These are phyloP conservation scores for Tolypocladium tropicale DNA, from an alignment of 2,329 filamentous ascomycete species.

Conservation along the genomic window DNA sequence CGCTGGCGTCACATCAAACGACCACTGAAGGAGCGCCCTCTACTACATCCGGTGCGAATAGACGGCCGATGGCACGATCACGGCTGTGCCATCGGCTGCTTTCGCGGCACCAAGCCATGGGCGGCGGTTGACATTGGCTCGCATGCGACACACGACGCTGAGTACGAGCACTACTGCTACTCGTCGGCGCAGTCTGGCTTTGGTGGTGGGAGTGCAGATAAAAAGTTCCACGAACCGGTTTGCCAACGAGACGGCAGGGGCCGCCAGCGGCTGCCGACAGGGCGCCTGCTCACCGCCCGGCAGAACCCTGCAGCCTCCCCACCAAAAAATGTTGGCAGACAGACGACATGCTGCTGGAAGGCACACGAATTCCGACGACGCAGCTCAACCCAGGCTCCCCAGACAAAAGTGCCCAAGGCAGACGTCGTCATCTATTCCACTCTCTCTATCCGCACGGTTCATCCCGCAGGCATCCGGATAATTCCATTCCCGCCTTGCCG, in stretches of 20 bases:
- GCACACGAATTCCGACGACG: too few species aligned
- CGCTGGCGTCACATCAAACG: too few species aligned
- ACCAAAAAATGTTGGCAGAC: not conserved
- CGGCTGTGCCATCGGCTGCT: not conserved
- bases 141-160: too few species aligned
- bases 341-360: too few species aligned
- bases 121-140: not conserved
- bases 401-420: not conserved
- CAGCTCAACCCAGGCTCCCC: not conserved
- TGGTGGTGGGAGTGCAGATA: not conserved
- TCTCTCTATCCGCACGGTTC: not conserved
- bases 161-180: too few species aligned
- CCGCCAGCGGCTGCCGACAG: not conserved
- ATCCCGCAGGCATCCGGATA: not conserved
- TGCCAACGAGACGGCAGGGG: not conserved
- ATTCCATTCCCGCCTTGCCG: not conserved
- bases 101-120: not conserved
- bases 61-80: not conserved
- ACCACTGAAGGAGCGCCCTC: not conserved
- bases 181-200: too few species aligned
- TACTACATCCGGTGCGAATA: not conserved
- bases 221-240: not conserved
- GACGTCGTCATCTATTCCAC: not conserved
- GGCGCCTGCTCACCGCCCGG: not conserved
- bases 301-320: not conserved